phyloP scores from a whole-genome alignment of 495 filamentous ascomycete genomes.

The Daldinia vernicosa region DNA sequence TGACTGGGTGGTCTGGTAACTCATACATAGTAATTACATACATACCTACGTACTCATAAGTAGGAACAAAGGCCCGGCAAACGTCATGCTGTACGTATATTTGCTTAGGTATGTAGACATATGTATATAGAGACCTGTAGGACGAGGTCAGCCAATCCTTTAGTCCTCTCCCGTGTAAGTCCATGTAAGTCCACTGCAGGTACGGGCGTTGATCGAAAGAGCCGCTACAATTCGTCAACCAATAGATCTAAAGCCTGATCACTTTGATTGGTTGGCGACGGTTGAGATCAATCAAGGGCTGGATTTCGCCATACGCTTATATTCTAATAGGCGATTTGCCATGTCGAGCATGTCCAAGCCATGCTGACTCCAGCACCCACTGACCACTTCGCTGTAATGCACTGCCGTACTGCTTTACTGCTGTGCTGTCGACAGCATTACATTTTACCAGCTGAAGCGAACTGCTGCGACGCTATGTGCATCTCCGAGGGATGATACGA shows the following conservation, averaged over 20 bases:
- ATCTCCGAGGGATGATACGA: constrained; percentile 12
- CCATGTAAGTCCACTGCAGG: constrained; percentile 30
- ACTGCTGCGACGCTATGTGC: not conserved
- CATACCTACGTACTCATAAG: not conserved
- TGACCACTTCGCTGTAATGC: not conserved
- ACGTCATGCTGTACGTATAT: constrained; percentile 26
- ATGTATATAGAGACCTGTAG: no score
- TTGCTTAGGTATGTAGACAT: no score
- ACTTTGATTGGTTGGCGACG: constrained; percentile 29
- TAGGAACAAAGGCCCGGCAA: not conserved
- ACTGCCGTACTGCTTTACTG: not conserved
- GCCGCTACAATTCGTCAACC: constrained; percentile 33
- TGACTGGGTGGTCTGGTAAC: not conserved
- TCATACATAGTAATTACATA: no score
- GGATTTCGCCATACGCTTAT: constrained; percentile 34
- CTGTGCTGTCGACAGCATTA: constrained; percentile 8
- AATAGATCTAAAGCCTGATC: constrained; percentile 19
- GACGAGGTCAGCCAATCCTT: not conserved
- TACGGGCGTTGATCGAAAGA: constrained; percentile 33
- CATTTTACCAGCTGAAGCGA: constrained; percentile 8
- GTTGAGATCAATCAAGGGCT: constrained; percentile 28
- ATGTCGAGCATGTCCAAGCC: constrained; percentile 38
- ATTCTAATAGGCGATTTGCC: constrained; percentile 29
- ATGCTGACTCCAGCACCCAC: constrained; percentile 11
- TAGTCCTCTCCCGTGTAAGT: not conserved